Percentiles rank a stretch among this genome's conserved stretches.
Evolutionary conservation across 768 basidiomycete species (phyloP).

Genomic region (Pleurotus tuber-regium): DNA sequence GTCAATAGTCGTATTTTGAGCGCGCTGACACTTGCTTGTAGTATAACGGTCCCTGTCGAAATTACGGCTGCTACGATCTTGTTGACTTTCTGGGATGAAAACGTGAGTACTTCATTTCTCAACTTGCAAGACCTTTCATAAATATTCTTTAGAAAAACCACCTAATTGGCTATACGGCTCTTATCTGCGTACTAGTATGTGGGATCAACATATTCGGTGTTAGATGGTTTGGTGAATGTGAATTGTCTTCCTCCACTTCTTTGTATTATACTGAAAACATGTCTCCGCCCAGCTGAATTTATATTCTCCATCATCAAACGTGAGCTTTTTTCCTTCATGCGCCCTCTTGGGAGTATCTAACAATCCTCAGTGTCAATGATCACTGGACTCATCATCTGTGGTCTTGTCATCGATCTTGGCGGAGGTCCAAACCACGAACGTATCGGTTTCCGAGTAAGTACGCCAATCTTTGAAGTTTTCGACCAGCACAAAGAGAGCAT

Average conservation of each 20-base stretch:
- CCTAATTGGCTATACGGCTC: conserved; percentile 53
- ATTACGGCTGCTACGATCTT: conserved; percentile 70
- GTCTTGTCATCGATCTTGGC: conserved; percentile 73
- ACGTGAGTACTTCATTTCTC: conserved; percentile 35
- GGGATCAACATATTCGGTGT: conserved; percentile 71
- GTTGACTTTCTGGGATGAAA: conserved; percentile 68
- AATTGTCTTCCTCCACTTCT: conserved; percentile 9
- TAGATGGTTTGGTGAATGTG: conserved; percentile 31
- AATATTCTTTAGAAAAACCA: conserved; percentile 38
- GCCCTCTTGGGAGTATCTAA: neutral
- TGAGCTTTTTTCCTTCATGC: conserved; percentile 34
- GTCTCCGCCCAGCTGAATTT: conserved; percentile 50
- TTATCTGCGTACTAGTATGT: conserved; percentile 56
- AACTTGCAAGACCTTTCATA: neutral
- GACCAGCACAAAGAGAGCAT: neutral
- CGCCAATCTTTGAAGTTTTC: no score
- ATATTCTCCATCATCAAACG: conserved; percentile 62
- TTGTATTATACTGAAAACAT: neutral
- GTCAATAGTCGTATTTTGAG: neutral
- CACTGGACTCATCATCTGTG: conserved; percentile 51
- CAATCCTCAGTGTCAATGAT: conserved; percentile 48
- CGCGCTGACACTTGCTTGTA: conserved; percentile 15
- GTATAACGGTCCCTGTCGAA: conserved; percentile 71
- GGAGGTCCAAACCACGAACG: conserved; percentile 68
- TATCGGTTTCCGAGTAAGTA: conserved; percentile 59